Evolutionary conservation across 176 grass and related monocot species (phyloP), one percentile per base, ranked within the genome.

Genomic region (Triticum turgidum): DNA sequence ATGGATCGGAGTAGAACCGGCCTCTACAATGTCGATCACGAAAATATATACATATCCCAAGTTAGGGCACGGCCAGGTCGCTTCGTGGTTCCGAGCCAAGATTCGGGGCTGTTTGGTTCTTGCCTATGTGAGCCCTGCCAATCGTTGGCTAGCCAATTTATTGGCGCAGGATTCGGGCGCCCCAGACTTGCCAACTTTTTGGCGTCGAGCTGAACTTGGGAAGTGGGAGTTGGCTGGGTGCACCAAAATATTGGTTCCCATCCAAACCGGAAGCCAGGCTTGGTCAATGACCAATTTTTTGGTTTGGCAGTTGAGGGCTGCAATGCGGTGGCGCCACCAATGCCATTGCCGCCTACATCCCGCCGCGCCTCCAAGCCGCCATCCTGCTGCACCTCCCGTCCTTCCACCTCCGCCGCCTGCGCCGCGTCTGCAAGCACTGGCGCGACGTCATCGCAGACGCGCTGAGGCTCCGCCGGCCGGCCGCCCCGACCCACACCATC

Each of bases 371-470:
- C 47, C 74, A 33, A 7, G 29, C 42, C 18, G 11, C 20, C 4
- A 77, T 77, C 74, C 47, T 77, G 15, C 22, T 56, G 45, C 15
- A 47, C 15, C 74, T 77, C 25, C 74, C 74, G 74, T 27, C 47
- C 4, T 32, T 49, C 25, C 15, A 54, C 24, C 73, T 76, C 73
- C 42, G 73, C 22, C 42, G 73, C 42, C 12, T 44, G 41, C 39
- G 44, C 11, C 21, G 9, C 74, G 47, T 77, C 74, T 77, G 74
- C 74, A 77, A 56, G 74, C 25, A 77, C 52, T 77, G 74, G 74
- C 47, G 47, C 47, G 74, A 77, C 27, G 17, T 77, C 15, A 32
- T 77, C 47, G 15, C 20, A 27, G n/a, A 49, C 4, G 45, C 13
- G 27, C 27, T 56, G 7, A 73, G 2, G 66, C 7, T 35, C 66